Percentiles rank a stretch among this genome's conserved stretches.
phyloP scores from a whole-genome alignment of 768 basidiomycete genomes.

The Suillus subaureus region DNA sequence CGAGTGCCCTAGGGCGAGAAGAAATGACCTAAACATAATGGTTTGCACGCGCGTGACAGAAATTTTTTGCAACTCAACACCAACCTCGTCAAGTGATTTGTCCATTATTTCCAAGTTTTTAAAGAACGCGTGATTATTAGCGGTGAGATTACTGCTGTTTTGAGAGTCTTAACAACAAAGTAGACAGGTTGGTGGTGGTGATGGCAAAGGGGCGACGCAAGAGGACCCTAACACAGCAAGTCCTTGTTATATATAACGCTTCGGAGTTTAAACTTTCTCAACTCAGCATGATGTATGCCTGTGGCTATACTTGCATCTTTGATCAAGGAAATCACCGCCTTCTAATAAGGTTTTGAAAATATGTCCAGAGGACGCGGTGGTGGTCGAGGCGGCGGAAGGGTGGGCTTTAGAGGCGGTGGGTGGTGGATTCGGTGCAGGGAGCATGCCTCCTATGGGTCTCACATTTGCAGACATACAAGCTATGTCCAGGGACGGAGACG shows the following conservation, averaged over 20 bases:
- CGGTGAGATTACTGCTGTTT: background rate
- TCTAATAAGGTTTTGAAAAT: constrained; percentile 15
- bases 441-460: constrained; percentile 73
- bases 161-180: constrained; percentile 11
- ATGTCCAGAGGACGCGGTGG: constrained; percentile 56
- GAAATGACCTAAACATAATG: constrained; percentile 61
- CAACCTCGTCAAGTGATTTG: constrained; percentile 81
- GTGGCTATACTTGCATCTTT: background rate
- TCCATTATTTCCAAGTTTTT: constrained; percentile 52
- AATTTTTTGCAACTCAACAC: constrained; percentile 28
- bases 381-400: constrained; percentile 55
- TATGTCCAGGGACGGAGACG: constrained; percentile 73
- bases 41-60: constrained; percentile 22
- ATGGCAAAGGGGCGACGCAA: constrained; percentile 31
- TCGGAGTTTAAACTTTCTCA: constrained; percentile 25
- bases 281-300: constrained; percentile 10
- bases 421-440: constrained; percentile 36
- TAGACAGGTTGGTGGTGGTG: constrained; percentile 26
- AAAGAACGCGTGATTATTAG: constrained; percentile 4
- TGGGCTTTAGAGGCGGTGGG: constrained; percentile 57
- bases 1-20: constrained; percentile 51
- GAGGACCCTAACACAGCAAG: constrained; percentile 5
- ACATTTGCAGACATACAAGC: constrained; percentile 79
- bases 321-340: constrained; percentile 1
- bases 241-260: constrained; percentile 24